Evolutionary conservation across 148 eudicot species (phyloP).

Genomic region (Oxyria digyna): DNA sequence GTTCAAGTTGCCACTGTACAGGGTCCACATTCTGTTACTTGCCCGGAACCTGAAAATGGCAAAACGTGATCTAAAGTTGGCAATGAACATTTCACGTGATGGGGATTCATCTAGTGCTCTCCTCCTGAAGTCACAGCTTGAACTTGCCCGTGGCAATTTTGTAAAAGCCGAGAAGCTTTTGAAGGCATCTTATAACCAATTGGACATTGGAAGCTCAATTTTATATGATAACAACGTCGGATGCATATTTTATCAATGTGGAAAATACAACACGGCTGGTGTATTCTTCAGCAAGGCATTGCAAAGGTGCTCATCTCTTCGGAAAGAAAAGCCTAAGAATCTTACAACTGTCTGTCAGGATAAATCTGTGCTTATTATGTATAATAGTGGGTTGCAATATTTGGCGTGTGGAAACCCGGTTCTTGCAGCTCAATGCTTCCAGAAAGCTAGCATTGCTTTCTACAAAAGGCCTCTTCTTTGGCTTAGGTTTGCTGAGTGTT

Average conservation of each 20-base stretch:
- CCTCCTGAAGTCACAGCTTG: constrained; percentile 83
- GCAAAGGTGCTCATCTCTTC: constrained; percentile 33
- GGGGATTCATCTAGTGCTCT: constrained; percentile 77
- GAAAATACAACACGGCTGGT: constrained; percentile 58
- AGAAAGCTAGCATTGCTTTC: constrained; percentile 53
- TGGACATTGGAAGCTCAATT: constrained; percentile 53
- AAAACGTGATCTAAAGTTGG: constrained; percentile 80
- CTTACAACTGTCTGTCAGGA: constrained; percentile 59
- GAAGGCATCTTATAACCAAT: constrained; percentile 60
- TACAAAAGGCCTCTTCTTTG: constrained; percentile 64
- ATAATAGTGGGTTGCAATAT: constrained; percentile 75
- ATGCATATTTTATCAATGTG: constrained; percentile 73
- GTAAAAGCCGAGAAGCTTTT: constrained; percentile 84
- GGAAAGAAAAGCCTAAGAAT: constrained; percentile 66
- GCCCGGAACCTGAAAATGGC: constrained; percentile 80
- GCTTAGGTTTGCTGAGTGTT: constrained; percentile 89
- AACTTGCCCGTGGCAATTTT: constrained; percentile 76
- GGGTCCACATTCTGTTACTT: constrained; percentile 60
- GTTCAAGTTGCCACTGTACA: constrained; percentile 76
- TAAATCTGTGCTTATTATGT: constrained; percentile 54
- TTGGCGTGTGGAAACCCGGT: constrained; percentile 82
- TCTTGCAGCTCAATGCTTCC: constrained; percentile 71
- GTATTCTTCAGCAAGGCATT: constrained; percentile 73
- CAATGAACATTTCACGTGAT: constrained; percentile 73
- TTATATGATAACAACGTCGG: constrained; percentile 76